Base-by-base conservation (phyloP, 768 basidiomycete species). In the Leccinum truebloodii region DNA sequence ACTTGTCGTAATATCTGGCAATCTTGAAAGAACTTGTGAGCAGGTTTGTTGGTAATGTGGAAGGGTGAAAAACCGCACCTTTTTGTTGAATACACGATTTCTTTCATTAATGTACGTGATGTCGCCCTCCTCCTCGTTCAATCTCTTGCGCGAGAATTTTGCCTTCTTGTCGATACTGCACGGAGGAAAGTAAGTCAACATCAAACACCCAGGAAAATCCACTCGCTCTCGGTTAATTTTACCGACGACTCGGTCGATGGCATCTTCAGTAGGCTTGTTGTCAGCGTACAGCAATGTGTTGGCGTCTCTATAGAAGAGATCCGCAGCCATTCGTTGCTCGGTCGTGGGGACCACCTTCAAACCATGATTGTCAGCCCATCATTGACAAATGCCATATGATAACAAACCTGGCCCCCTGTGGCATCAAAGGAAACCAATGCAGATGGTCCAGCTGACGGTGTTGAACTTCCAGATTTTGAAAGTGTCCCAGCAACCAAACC, bases 61-160 rank as follows among this genome's bases (percentile, higher is more conserved):
- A 51, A 37, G 55, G 52, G 12, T 55, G 44, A 39, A 48, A 34
- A 50, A 32, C 34, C 74, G 18, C 28, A 88, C 92, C 89, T 96
- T 97, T 79, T 94, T 95, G 85, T 98, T 97, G 83, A 97, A 98
- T 52, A 97, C 94, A 63, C 94, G 86, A 76, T 98, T 95, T 75
- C 90, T 89, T 76, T 98, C 94, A 81, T 99, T 99, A 84, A 99
- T 99, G 73, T 98, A 99, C 6, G 95, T 98, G 74, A 99, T 92
- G 66, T 98, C 95, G 57, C 92, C 95, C 62, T 95, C 90, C 55
- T 92, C 92, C 68, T 98, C 95, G 79, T 96, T 94, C 73, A 80
- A 84, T 66, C 82, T 85, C 77, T 96, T 96, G 65, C 94, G 83
- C 44, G 92, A 94, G 78, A 94, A 93, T 70, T 91, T 95, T 70